Evolutionary conservation across 208 protist genomes (phyloP).

Genomic region (Trypanosoma lewisi): DNA sequence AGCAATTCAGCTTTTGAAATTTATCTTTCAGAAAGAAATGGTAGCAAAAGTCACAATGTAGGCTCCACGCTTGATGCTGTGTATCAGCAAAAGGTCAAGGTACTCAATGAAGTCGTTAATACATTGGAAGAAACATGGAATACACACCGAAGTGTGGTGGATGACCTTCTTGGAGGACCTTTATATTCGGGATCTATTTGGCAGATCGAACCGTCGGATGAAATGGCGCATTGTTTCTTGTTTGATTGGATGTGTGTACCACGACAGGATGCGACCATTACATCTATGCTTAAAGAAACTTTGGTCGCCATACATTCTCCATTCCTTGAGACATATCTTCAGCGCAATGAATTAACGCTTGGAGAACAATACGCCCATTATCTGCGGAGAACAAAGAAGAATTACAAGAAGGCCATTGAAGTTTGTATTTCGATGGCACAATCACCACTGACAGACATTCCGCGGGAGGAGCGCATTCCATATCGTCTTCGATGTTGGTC

Average conservation of each 20-base stretch:
- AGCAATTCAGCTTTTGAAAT: slow-evolving; percentile 50
- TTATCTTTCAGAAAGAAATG: slow-evolving; percentile 46
- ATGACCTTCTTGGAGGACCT: slow-evolving; percentile 77
- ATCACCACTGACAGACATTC: slow-evolving; percentile 49
- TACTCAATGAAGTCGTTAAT: slow-evolving; percentile 46
- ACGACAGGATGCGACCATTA: slow-evolving; percentile 52
- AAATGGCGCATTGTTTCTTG: slow-evolving; percentile 81
- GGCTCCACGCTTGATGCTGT: slow-evolving; percentile 18
- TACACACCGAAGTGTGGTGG: slow-evolving; percentile 66
- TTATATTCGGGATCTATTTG: slow-evolving; percentile 80
- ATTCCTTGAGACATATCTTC: slow-evolving; percentile 71
- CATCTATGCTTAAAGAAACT: slow-evolving; percentile 60
- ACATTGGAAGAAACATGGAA: slow-evolving; percentile 78
- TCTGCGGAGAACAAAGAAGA: slow-evolving; percentile 55
- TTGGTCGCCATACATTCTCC: slow-evolving; percentile 60
- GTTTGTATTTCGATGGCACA: slow-evolving; percentile 70
- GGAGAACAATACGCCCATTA: slow-evolving; percentile 82
- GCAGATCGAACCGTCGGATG: slow-evolving; percentile 80
- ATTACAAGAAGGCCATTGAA: slow-evolving; percentile 71
- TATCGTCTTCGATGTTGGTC: slow-evolving; percentile 66
- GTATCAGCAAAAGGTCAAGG: slow-evolving; percentile 69
- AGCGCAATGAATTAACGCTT: slow-evolving; percentile 48
- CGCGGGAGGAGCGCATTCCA: slow-evolving; percentile 63
- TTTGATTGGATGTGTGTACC: slow-evolving; percentile 82
- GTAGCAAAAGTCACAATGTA: slow-evolving; percentile 22